A percentile compares a stretch with the other conserved stretches of the same genome.
These are phyloP conservation scores for Russula foetens DNA, from an alignment of 768 basidiomycete genomes.

Conservation along the genomic window DNA sequence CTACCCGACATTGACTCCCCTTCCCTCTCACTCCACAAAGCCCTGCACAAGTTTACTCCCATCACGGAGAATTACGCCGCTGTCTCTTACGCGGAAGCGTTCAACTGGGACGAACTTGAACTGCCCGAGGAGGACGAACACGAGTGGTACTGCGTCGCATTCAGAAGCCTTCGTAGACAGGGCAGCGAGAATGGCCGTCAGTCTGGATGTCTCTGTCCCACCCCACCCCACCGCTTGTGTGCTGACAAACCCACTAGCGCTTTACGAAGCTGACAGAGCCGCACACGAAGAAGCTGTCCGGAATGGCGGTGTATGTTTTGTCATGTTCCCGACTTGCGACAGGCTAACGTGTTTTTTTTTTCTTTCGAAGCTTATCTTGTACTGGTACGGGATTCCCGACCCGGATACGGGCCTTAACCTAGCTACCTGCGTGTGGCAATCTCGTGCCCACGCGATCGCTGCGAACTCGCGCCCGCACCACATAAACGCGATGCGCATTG, in stretches of 20 bases:
- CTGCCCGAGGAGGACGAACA: constrained; percentile 66
- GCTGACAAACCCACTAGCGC: constrained; percentile 35
- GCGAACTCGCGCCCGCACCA: constrained; percentile 80
- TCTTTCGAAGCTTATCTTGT: constrained; percentile 59
- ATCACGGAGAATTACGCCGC: constrained; percentile 50
- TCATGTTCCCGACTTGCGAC: not conserved
- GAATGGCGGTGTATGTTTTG: constrained; percentile 65
- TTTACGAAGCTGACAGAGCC: constrained; percentile 79
- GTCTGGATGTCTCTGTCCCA: too few relatives aligned
- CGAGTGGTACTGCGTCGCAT: constrained; percentile 91
- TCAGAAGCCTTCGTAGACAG: constrained; percentile 66
- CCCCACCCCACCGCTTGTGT: not conserved
- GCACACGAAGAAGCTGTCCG: constrained; percentile 92
- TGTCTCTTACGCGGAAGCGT: constrained; percentile 61
- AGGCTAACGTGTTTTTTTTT: constrained; percentile 5
- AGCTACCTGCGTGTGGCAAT: constrained; percentile 95
- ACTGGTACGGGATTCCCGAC: constrained; percentile 90
- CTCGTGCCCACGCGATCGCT: constrained; percentile 70
- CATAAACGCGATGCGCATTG: constrained; percentile 73
- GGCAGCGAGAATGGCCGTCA: constrained; percentile 64
- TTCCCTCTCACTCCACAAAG: constrained; percentile 79
- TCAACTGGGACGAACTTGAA: constrained; percentile 76
- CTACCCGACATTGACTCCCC: constrained; percentile 82
- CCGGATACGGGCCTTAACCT: constrained; percentile 73
- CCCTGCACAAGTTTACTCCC: constrained; percentile 70